A percentile compares a stretch with the other conserved stretches of the same genome.
These are phyloP conservation scores for Davidsoniella neocaledoniae DNA, from an alignment of 2,329 filamentous ascomycete genomes.

Conservation along the genomic window DNA sequence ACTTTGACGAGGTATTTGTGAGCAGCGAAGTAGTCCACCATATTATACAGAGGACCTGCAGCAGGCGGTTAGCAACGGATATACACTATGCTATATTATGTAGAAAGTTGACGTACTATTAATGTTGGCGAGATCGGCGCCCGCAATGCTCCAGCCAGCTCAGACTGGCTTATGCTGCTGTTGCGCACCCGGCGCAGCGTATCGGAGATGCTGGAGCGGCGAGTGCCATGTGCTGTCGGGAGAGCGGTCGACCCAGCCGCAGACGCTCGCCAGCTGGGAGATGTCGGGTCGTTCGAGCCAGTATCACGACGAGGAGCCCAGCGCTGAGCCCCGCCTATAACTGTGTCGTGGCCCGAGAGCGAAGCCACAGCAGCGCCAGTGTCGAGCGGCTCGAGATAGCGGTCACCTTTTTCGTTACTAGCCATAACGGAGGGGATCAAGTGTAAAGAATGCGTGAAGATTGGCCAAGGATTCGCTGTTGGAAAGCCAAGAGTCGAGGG, in stretches of 20 bases:
- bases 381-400: slow-evolving; percentile 40
- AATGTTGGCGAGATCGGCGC: slow-evolving; percentile 79
- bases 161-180: slow-evolving; percentile 80
- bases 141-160: slow-evolving; percentile 78
- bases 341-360: slow-evolving; percentile 3
- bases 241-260: background rate
- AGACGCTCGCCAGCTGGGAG: background rate
- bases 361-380: slow-evolving; percentile 16
- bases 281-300: slow-evolving; percentile 13
- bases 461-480: background rate
- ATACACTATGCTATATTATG: background rate
- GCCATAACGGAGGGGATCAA: background rate
- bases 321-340: slow-evolving; percentile 7
- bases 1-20: slow-evolving; percentile 95
- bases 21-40: slow-evolving; percentile 95
- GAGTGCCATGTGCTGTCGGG: background rate
- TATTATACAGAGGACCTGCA: slow-evolving; percentile 62
- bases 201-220: slow-evolving; percentile 29
- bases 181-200: slow-evolving; percentile 74
- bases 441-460: too few relatives aligned
- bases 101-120: slow-evolving; percentile 41
- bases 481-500: background rate
- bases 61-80: background rate
- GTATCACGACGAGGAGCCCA: slow-evolving; percentile 16
- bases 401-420: slow-evolving; percentile 28